phyloP scores from a whole-genome alignment of 176 grass and related monocot species.

The Coix lacrymajobi region DNA sequence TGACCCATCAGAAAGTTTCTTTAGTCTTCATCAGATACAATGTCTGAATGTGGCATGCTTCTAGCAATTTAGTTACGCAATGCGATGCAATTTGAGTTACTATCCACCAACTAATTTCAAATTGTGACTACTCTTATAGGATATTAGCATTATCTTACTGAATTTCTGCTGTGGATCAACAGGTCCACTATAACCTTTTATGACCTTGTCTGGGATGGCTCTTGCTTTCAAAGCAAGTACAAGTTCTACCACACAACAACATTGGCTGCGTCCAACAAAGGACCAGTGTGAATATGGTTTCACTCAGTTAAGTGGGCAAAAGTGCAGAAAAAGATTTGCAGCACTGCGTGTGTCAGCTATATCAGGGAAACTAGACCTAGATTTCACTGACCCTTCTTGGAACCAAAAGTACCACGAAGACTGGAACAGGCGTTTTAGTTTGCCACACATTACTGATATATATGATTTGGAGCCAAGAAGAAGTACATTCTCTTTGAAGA shows the following conservation, averaged over 20 bases:
- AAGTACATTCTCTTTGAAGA: constrained; percentile 81
- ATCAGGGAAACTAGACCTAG: constrained; percentile 40
- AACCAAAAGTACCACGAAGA: constrained; percentile 68
- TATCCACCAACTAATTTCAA: not conserved
- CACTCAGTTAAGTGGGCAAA: constrained; percentile 31
- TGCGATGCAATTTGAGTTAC: not conserved
- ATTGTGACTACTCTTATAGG: not conserved
- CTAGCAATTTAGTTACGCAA: not conserved
- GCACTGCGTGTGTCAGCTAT: constrained; percentile 24
- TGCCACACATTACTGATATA: constrained; percentile 87
- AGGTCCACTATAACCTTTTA: not conserved
- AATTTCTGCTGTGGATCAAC: constrained; percentile 19
- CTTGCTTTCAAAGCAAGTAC: constrained; percentile 38
- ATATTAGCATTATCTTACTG: not conserved
- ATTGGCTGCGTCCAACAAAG: constrained; percentile 4
- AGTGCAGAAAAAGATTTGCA: constrained; percentile 10
- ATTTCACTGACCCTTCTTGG: constrained; percentile 76
- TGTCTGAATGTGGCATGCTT: not conserved
- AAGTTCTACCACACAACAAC: not conserved
- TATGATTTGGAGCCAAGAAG: constrained; percentile 74
- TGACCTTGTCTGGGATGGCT: constrained; percentile 37
- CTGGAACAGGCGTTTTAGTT: constrained; percentile 64
- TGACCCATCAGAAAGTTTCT: not conserved
- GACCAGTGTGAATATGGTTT: constrained; percentile 24
- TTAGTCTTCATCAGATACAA: not conserved